Conservation (phyloP, 2,329 filamentous ascomycete genomes). For the Macroventuria anomochaeta region DNA sequence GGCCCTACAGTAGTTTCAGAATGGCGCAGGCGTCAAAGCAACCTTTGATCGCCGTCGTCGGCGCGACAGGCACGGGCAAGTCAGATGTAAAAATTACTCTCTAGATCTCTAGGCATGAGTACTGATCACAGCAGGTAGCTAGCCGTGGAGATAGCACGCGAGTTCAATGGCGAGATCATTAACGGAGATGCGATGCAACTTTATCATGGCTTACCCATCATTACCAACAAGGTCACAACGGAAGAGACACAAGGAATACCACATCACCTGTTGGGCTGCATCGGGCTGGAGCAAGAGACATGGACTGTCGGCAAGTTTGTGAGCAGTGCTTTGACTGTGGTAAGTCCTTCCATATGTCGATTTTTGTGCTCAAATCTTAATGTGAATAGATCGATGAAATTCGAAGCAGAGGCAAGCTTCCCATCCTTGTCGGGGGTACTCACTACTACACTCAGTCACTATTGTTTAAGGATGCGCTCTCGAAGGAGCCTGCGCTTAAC, state of each 20-base stretch:
- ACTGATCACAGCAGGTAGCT: slow-evolving; percentile 65
- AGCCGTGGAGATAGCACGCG: slow-evolving; percentile 83
- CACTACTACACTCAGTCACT: slow-evolving; percentile 94
- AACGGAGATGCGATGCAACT: slow-evolving; percentile 99
- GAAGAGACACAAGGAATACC: slow-evolving; percentile 80
- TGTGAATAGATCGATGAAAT: slow-evolving; percentile 73
- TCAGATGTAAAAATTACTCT: slow-evolving; percentile 70
- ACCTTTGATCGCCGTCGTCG: slow-evolving; percentile 81
- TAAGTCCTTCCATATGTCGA: slow-evolving; percentile 17
- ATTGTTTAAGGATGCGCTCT: slow-evolving; percentile 76
- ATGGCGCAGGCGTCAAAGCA: slow-evolving; percentile 38
- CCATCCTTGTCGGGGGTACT: slow-evolving; percentile 91
- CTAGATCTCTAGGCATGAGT: too few relatives aligned
- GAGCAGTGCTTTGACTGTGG: slow-evolving; percentile 66
- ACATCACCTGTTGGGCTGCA: slow-evolving; percentile 85
- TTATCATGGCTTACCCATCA: slow-evolving; percentile 88
- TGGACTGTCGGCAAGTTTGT: slow-evolving; percentile 86
- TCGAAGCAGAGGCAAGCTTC: slow-evolving; percentile 75
- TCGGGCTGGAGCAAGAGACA: slow-evolving; percentile 75
- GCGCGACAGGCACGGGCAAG: slow-evolving; percentile 92
- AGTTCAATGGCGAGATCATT: slow-evolving; percentile 90
- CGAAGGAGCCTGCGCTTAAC: slow-evolving; percentile 54
- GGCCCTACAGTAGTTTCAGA: slow-evolving; percentile 22
- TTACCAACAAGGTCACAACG: slow-evolving; percentile 87
- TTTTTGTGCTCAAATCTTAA: slow-evolving; percentile 3